Base-by-base conservation (phyloP, 345 rosid species). In the Clausena lansium region DNA sequence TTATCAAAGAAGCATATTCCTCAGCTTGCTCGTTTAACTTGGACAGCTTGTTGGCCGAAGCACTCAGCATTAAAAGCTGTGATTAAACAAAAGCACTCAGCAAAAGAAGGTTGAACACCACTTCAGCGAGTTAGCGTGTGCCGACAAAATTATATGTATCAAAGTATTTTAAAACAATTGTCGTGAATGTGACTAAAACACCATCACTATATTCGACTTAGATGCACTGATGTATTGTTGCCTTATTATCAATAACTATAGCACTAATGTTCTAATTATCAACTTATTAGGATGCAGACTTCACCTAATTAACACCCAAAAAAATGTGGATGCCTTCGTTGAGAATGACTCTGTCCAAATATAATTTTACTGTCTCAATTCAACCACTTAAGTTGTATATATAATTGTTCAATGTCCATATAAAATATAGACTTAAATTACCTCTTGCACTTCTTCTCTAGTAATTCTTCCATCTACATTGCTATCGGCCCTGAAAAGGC, bases 21-120 rank as follows among this genome's bases (percentile, higher is more conserved):
- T 88, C 95, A 35, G 99, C 97, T 85, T 94, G 97, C 71, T 94
- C 99, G 81, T 94, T 90, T 63, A 95, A 88, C 84, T 94, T 91
- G 79, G 94, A 87, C 75, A 95, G 81, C 86, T 91, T 95, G 87
- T 95, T 95, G 25, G 98, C 93, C 6, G 98, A 95, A 75, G 99
- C 99, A 79, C 99, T 95, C 64, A 95, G 89, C 93, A 92, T 92
- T 75, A 95, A 81, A 76, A 95, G 94, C 99, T 95, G 98, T 60
- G 75, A 85, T 78, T 74, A 47, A 73, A 72, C n/a, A 50, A 63
- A 47, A 64, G 69, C 71, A 47, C n/a, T n/a, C n/a, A n/a, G n/a
- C n/a, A 54, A 39, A 10, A 22, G 4, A 11, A 47, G 1, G 5
- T 17, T 32, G 67, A 66, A 64, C 38, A 28, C 22, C n/a, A 22